phyloP scores from a whole-genome alignment of 257 asterid genomes.

The Vinca minor region DNA sequence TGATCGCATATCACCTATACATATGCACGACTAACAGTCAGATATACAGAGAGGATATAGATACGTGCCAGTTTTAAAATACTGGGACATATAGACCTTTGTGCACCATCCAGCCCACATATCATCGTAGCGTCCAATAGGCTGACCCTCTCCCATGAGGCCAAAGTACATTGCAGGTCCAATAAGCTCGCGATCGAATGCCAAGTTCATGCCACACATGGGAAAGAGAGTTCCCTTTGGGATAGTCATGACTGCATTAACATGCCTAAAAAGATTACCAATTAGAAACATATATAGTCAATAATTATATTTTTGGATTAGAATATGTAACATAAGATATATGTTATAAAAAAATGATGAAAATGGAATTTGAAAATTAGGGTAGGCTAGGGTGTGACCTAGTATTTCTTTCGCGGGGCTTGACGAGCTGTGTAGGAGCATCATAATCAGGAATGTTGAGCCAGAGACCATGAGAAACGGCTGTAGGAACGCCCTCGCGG shows the following conservation, averaged over 20 bases:
- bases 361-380: neutral
- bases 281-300: neutral
- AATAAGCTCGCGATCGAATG: conserved; percentile 79
- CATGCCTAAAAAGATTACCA: conserved; percentile 46
- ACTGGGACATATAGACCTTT: too few relatives aligned
- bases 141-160: conserved; percentile 96
- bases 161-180: conserved; percentile 96
- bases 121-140: conserved; percentile 89
- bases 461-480: conserved; percentile 92
- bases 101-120: conserved; percentile 99
- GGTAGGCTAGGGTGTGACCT: conserved; percentile 37
- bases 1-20: conserved; percentile 87
- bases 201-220: conserved; percentile 92
- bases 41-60: too few relatives aligned
- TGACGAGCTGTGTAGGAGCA: conserved; percentile 97
- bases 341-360: neutral
- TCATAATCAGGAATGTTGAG: conserved; percentile 89
- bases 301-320: neutral
- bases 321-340: neutral
- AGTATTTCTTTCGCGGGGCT: conserved; percentile 74
- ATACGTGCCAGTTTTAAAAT: too few relatives aligned
- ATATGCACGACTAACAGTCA: neutral
- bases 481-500: conserved; percentile 79
- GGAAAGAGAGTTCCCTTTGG: conserved; percentile 92
- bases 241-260: conserved; percentile 77